Evolutionary conservation across 176 grass and related monocot species (phyloP).

Genomic region (Chloris gayana): DNA sequence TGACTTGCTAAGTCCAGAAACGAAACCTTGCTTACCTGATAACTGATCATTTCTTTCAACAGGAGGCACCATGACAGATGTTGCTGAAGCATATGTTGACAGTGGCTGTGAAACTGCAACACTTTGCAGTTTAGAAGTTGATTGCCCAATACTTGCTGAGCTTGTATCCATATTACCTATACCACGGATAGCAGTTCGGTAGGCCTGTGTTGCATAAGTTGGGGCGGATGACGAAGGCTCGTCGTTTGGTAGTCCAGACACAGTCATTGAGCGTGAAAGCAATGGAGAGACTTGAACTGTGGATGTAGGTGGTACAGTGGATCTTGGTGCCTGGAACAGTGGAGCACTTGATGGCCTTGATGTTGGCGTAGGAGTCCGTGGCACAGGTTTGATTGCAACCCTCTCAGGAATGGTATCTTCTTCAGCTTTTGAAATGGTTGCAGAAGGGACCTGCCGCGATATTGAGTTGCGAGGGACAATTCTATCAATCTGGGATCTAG

Average conservation of each 20-base stretch:
- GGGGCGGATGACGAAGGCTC: slow-evolving; percentile 52
- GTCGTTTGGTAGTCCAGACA: slow-evolving; percentile 45
- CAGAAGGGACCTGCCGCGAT: slow-evolving; percentile 28
- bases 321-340: slow-evolving; percentile 59
- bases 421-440: slow-evolving; percentile 41
- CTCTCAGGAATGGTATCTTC: slow-evolving; percentile 35
- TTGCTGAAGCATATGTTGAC: slow-evolving; percentile 34
- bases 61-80: slow-evolving; percentile 47
- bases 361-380: slow-evolving; percentile 29
- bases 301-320: slow-evolving; percentile 39
- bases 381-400: slow-evolving; percentile 12
- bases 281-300: slow-evolving; percentile 49
- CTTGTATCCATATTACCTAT: slow-evolving; percentile 37
- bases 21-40: slow-evolving; percentile 44
- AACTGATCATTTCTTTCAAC: slow-evolving; percentile 42
- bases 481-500: slow-evolving; percentile 24
- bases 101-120: slow-evolving; percentile 30
- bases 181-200: slow-evolving; percentile 73
- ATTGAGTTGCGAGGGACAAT: slow-evolving; percentile 27
- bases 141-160: slow-evolving; percentile 45
- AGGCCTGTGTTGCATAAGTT: slow-evolving; percentile 61
- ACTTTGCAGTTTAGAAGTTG: slow-evolving; percentile 46
- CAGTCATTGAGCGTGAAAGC: slow-evolving; percentile 55
- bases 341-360: slow-evolving; percentile 81
- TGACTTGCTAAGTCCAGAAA: slow-evolving; percentile 54